Base-by-base conservation (phyloP, 2,329 filamentous ascomycete genomes). In the Beauveria australis region DNA sequence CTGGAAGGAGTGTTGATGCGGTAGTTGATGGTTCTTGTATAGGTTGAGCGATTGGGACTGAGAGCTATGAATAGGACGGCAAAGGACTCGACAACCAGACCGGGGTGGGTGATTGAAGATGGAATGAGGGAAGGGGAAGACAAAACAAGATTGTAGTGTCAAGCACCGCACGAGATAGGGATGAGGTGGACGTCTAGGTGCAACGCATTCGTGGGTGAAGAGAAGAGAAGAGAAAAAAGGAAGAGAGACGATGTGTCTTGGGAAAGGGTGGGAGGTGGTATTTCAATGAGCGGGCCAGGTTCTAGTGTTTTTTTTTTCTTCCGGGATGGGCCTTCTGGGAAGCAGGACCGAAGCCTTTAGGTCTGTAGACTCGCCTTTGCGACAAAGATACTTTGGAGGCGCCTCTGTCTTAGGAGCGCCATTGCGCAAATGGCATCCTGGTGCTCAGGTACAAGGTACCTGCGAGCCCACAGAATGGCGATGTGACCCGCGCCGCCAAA, bases 161-260 rank as follows among this genome's bases (percentile, higher is more conserved):
- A 66, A 74, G 70, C 77, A 79, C 77, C 76, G 74, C 79, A 81
- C 78, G 77, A 78, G 69, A 67, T 76, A 72, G 71, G 74, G 75
- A 51, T 59, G 37, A 22, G 51, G 72, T 70, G 75, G 71, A 69
- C 69, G 72, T 73, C 74, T 74, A 72, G 71, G 72, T 71, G 69
- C 68, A 72, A 75, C 75, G 71, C 78, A 78, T 79, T 78, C 78
- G 77, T 78, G 77, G 78, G 78, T 80, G 74, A 74, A 68, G 73
- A 69, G 67, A 66, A 71, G 71, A 70, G 33, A 70, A 66, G 68
- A 72, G 71, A 70, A 71, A 69, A 70, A 68, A 69, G 67, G 61
- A 63, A 66, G 68, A 69, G 67, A 69, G 67, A 63, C 59, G 63
- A 66, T 62, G 65, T 56, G 49, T 51, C 62, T 61, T 60, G 56